A percentile compares a stretch with the other conserved stretches of the same genome.
Evolutionary conservation across 1,284 basidiomycete species (phyloP).

Genomic region (Ustilago hordei): DNA sequence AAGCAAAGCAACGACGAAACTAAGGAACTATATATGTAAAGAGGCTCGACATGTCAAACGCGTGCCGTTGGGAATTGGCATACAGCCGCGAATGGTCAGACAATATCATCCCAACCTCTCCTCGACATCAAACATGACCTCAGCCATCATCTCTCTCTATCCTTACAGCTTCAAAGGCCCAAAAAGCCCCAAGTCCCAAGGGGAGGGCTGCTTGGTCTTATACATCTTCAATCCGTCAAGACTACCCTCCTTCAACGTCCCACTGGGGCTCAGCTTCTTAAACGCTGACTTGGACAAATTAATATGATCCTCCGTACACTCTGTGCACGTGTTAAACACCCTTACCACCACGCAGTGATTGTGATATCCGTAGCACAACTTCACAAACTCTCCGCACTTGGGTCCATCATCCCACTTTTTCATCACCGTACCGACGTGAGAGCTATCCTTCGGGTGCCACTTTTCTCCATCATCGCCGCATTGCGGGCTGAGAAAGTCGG

Average conservation of each 20-base stretch:
- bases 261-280: constrained; percentile 56
- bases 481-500: constrained; percentile 63
- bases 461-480: constrained; percentile 59
- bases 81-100: background rate
- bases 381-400: constrained; percentile 65
- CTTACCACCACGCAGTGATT: constrained; percentile 56
- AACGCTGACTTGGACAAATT: constrained; percentile 67
- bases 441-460: constrained; percentile 60
- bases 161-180: constrained; percentile 54
- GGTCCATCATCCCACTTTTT: constrained; percentile 55
- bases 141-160: background rate
- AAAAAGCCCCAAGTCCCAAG: constrained; percentile 61
- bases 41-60: background rate
- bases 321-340: constrained; percentile 66
- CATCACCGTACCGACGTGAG: constrained; percentile 64
- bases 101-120: background rate
- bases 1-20: background rate
- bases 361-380: constrained; percentile 60
- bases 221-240: constrained; percentile 61
- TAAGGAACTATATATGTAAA: background rate
- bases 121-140: background rate
- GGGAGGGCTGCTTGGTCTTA: constrained; percentile 41
- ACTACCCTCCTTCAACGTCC: constrained; percentile 57
- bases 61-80: background rate
- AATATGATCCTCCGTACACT: constrained; percentile 57